Evolutionary conservation across 768 basidiomycete genomes (phyloP), one percentile per base, ranked within the genome.

Genomic region (Tricholoma hemisulphureum): DNA sequence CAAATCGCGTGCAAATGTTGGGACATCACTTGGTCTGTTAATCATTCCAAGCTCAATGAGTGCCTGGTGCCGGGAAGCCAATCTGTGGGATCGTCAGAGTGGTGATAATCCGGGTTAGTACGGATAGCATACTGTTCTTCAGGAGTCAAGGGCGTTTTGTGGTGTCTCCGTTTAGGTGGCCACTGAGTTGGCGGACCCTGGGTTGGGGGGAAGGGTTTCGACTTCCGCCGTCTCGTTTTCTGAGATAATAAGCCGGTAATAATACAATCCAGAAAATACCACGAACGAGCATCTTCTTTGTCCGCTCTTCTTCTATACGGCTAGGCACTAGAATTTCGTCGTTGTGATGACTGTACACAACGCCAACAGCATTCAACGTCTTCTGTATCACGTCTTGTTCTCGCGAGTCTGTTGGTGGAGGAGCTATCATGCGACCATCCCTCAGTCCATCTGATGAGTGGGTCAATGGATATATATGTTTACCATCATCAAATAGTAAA

Each of bases 331-430:
- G 75, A 13, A 93, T 75, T 18, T 87, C 81, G 53, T 89, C 86
- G 60, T 93, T 93, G 21, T 80, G 78, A 64, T 93, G 91, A 29
- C 82, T 88, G 61, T 93, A 93, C 51, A 77, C 79, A 4, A 90
- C 83, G 2, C 88, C 89, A 24, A 84, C 77, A 7, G 78, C 76
- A 56, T 76, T 80, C 16, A 92, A 74, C 0, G 83, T 81, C 62
- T 76, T 80, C 58, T 84, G 77, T 20, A 77, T 81, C 20, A 73
- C 76, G 49, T 83, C 76, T 56, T 83, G 74, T 53, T 80, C 76
- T 16, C 65, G 67, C 11, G 66, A 58, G 57, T 76, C 63, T 2
- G 58, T 52, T 16, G 58, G 48, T 24, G 80, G 73, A 35, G 76
- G 71, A 23, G 77, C 82, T 80, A 51, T 11, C 49, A 55, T 26